Evolutionary conservation across 2,329 filamentous ascomycete genomes (phyloP).

Genomic region (Fusarium lyarnte): DNA sequence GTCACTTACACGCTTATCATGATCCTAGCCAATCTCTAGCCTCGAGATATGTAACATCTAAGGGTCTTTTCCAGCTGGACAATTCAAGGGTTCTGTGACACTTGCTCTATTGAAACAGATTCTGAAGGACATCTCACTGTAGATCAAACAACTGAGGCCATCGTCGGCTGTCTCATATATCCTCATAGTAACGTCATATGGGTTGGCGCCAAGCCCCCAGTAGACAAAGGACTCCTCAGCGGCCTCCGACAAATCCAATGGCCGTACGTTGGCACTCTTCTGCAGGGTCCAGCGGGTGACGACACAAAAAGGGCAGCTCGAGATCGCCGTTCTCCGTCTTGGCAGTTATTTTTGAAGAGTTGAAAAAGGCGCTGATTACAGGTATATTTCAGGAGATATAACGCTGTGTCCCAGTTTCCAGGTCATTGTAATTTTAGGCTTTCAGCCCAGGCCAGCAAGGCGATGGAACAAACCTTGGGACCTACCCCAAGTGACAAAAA

Average conservation of each 20-base stretch:
- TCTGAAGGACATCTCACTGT: background rate
- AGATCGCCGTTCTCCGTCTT: conserved; percentile 32
- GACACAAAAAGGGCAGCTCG: conserved; percentile 12
- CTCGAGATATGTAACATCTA: background rate
- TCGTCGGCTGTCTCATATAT: conserved; percentile 11
- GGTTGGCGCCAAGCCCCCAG: conserved; percentile 21
- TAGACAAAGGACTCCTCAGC: conserved; percentile 20
- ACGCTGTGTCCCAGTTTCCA: background rate
- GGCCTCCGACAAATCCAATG: conserved; percentile 23
- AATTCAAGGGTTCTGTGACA: background rate
- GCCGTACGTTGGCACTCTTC: background rate
- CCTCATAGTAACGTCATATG: conserved; percentile 29
- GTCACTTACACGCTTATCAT: conserved; percentile 27
- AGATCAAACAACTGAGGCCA: conserved; percentile 27
- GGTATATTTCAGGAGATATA: background rate
- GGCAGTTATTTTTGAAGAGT: background rate
- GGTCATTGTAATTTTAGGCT: background rate
- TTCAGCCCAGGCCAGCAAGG: background rate
- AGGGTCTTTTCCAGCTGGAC: background rate
- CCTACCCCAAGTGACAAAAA: too few relatives aligned
- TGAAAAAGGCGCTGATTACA: background rate
- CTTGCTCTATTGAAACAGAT: conserved; percentile 3
- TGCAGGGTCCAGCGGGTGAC: conserved; percentile 25
- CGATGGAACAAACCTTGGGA: too few relatives aligned
- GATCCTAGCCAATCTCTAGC: conserved; percentile 6